Evolutionary conservation across 352 stramenopile species (phyloP), one percentile per base, ranked within the genome.

Genomic region (Phytophthora megakarya): DNA sequence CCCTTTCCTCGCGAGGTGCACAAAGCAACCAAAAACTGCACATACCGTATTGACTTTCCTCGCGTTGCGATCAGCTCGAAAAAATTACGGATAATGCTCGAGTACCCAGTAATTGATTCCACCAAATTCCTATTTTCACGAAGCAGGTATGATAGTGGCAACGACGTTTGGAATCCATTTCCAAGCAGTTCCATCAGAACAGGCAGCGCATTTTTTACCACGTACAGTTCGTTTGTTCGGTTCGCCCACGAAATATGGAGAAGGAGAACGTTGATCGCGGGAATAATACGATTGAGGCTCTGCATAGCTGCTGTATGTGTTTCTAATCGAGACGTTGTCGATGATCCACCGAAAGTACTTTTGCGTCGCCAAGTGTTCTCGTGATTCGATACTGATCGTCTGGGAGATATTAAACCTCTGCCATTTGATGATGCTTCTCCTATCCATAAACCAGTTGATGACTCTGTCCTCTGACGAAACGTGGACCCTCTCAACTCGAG

Each of bases 21-120:
- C 53, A 90, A 61, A 15, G 81, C 80, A 23, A 89, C 80, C 21
- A 92, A 58, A 60, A 89, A 92, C 51, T 92, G 83, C 73, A 92
- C 78, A 45, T 88, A 92, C 11, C 83, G 76, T 28, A 90, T 88
- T 0, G 80, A 90, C 40, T 84, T 85, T 10, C 83, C 80, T 38
- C 79, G 65, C 10, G 77, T 77, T 45, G 80, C 82, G 62, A 92
- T 92, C n/a, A 92, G 40, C 25, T 89, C 77, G 43, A 92, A 87
- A 57, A 90, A 92, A 32, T 76, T 88, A 6, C 78, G 67, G 15
- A 89, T 81, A 25, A 89, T 88, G 15, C 70, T 71, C 1, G 67
- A 63, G 39, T 85, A 92, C 11, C 70, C 80, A 13, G 77, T 85
- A 32, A 89, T 90, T 32, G 80, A 92, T 49, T 92, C 83, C 33